These are phyloP conservation scores for Oryza glaberrima DNA, from an alignment of 176 grass and related monocot genomes.

Conservation along the genomic window DNA sequence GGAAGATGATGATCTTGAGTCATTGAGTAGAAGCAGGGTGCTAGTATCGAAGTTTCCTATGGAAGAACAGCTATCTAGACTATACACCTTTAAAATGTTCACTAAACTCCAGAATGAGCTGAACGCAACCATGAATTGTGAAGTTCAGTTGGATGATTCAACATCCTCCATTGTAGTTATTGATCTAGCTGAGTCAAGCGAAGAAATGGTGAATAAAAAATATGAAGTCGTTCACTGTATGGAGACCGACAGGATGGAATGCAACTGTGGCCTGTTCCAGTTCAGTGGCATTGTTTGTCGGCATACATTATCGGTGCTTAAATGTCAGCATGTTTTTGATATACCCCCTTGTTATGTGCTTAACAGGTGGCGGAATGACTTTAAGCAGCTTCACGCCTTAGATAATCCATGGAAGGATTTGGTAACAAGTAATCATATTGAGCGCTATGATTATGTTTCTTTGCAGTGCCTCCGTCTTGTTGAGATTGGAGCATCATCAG, in stretches of 20 bases:
- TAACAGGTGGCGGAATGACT: constrained; percentile 67
- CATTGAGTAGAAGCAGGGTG: constrained; percentile 41
- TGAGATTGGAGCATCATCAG: constrained; percentile 63
- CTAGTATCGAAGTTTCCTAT: constrained; percentile 65
- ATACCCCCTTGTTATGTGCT: constrained; percentile 65
- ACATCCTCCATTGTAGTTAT: constrained; percentile 60
- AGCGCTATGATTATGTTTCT: constrained; percentile 70
- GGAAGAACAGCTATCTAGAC: constrained; percentile 74
- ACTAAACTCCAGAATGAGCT: constrained; percentile 72
- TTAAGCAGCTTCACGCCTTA: constrained; percentile 50
- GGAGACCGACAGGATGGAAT: constrained; percentile 56
- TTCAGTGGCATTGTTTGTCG: constrained; percentile 73
- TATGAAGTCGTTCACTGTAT: constrained; percentile 69
- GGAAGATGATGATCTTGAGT: constrained; percentile 64
- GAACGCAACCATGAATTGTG: constrained; percentile 57
- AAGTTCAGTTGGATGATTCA: constrained; percentile 58
- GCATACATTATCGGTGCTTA: constrained; percentile 69
- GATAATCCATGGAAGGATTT: constrained; percentile 61
- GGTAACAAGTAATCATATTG: constrained; percentile 49
- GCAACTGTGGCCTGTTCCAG: constrained; percentile 65
- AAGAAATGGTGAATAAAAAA: constrained; percentile 55
- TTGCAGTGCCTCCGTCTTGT: constrained; percentile 73
- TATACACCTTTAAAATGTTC: constrained; percentile 75
- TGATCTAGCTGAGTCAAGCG: constrained; percentile 52
- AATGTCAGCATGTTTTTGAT: constrained; percentile 67